Percentiles rank a stretch among this genome's conserved stretches.
Evolutionary conservation across 371 early-diverging fungal species (phyloP).

Genomic region (Mucor saturninus): DNA sequence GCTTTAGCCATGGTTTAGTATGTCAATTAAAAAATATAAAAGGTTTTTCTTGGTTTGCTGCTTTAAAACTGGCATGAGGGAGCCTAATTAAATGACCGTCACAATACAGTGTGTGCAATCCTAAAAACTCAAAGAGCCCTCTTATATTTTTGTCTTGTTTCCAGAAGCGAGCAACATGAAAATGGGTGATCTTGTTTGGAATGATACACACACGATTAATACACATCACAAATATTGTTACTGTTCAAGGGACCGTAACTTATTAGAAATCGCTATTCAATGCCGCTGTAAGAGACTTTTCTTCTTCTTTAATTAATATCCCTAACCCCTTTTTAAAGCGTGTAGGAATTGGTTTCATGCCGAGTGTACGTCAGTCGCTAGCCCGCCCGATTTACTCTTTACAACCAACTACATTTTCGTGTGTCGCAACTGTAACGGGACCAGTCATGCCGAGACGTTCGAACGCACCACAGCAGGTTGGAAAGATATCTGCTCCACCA

Average conservation of each 20-base stretch:
- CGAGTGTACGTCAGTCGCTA: constrained; percentile 55
- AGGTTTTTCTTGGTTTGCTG: too few species aligned
- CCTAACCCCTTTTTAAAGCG: constrained; percentile 26
- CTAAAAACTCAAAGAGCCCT: too few species aligned
- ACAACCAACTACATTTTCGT: constrained; percentile 68
- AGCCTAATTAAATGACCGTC: too few species aligned
- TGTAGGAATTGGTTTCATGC: constrained; percentile 77
- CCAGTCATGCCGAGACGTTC: constrained; percentile 50
- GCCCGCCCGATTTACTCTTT: constrained; percentile 63
- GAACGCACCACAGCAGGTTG: constrained; percentile 72
- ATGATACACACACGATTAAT: constrained; percentile 67
- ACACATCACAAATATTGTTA: constrained; percentile 68
- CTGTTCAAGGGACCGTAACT: constrained; percentile 66
- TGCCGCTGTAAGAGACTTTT: constrained; percentile 53
- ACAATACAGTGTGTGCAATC: too few species aligned
- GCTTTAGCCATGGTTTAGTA: constrained; percentile 25
- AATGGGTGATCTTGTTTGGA: constrained; percentile 51
- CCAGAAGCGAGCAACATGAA: neutral
- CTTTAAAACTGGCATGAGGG: too few species aligned
- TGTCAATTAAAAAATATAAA: too few species aligned
- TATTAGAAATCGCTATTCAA: constrained; percentile 62
- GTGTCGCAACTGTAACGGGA: constrained; percentile 50
- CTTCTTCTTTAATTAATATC: too few species aligned
- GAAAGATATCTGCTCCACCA: constrained; percentile 73
- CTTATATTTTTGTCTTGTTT: too few species aligned